Percentiles rank a stretch among this genome's conserved stretches.
Conservation (phyloP, 805 yeast species). For the Alloascoidea hylecoeti region DNA sequence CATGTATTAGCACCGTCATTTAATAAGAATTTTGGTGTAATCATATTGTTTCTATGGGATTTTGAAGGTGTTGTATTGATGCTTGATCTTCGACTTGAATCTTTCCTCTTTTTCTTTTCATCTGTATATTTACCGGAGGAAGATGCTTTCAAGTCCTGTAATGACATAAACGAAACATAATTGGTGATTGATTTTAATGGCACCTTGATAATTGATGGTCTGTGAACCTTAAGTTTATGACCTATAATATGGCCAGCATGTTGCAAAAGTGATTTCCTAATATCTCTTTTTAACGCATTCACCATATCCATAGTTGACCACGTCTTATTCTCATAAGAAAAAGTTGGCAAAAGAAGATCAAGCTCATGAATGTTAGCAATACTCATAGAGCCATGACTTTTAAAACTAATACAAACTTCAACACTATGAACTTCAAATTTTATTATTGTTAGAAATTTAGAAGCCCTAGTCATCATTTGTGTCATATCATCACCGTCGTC, state of each 20-base stretch:
- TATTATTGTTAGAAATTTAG: conserved; percentile 39
- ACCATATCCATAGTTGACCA: conserved; percentile 66
- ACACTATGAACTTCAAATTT: conserved; percentile 12
- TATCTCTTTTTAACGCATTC: conserved; percentile 38
- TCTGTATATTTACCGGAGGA: too few species aligned
- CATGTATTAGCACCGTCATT: too few species aligned
- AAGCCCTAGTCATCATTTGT: conserved; percentile 48
- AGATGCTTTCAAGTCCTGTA: neutral
- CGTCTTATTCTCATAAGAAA: conserved; percentile 43
- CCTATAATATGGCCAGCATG: conserved; percentile 63
- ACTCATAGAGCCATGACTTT: conserved; percentile 52
- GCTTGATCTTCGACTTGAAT: too few species aligned
- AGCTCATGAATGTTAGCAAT: conserved; percentile 70
- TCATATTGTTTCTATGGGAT: too few species aligned
- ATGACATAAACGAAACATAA: neutral
- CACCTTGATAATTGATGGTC: neutral
- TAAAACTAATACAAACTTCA: conserved; percentile 15
- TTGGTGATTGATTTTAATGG: neutral
- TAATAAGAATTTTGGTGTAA: too few species aligned
- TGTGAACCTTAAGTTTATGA: conserved; percentile 45
- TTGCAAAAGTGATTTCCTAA: conserved; percentile 20
- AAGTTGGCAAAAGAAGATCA: conserved; percentile 45
- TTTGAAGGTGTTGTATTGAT: too few species aligned
- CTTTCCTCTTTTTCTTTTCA: too few species aligned
- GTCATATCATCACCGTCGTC: conserved; percentile 17